Conservation (phyloP, 345 rosid genomes). For the Corchorus olitorius region DNA sequence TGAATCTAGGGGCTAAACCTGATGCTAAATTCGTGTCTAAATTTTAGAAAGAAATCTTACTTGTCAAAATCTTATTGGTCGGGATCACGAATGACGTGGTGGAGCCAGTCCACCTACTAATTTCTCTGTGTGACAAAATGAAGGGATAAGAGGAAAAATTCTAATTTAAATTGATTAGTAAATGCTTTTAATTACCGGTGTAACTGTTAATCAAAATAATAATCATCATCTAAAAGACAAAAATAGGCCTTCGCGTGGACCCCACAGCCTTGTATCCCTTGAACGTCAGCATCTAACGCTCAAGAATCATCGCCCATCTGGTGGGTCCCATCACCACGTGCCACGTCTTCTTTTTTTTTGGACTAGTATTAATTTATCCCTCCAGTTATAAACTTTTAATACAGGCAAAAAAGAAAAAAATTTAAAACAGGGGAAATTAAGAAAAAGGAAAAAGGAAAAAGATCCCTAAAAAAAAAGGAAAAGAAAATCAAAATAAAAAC, state of each 20-base stretch:
- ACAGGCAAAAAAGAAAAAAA: background rate
- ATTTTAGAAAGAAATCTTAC: too few species aligned
- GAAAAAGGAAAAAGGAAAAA: too few species aligned
- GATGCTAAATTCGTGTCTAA: too few species aligned
- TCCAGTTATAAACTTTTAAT: background rate
- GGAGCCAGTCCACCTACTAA: too few species aligned
- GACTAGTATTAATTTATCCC: background rate
- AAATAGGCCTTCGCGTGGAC: background rate
- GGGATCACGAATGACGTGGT: too few species aligned
- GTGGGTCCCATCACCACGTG: constrained; percentile 32
- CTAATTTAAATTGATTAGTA: too few species aligned
- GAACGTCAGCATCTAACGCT: constrained; percentile 26
- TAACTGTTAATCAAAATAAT: too few species aligned
- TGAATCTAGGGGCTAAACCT: too few species aligned
- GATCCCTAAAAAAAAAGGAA: background rate
- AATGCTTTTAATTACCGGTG: too few species aligned
- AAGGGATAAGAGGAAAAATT: too few species aligned
- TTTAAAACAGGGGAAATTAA: background rate
- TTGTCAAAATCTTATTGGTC: too few species aligned
- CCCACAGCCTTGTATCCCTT: constrained; percentile 1
- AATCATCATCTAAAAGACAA: background rate
- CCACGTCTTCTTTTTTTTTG: constrained; percentile 9
- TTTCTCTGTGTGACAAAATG: too few species aligned
- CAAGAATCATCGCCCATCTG: constrained; percentile 41
- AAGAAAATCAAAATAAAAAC: background rate